Evolutionary conservation across 495 filamentous ascomycete species (phyloP), one percentile per base, ranked within the genome.

Genomic region (Cudoniella acicularis): DNA sequence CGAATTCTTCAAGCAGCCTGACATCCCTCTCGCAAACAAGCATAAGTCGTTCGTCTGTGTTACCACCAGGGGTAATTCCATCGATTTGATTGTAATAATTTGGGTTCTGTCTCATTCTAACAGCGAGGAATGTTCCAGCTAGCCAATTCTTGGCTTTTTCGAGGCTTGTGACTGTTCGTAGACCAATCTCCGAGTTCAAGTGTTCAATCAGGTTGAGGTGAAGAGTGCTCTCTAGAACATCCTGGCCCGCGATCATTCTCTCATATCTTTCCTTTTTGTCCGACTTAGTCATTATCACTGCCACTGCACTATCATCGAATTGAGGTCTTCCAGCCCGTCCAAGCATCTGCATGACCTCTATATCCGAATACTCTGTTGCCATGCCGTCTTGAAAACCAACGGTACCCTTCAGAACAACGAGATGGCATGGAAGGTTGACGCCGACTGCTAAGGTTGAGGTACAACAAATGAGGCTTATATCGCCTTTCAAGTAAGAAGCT

Each of bases 261-360:
- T 97, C 85, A 67, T 97, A 98, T 30, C 85, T 81, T 20, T 74
- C 53, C 3, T 84, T 84, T 25, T 90, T 89, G 18, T 86, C 76
- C 10, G 73, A 75, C 22, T 84, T 81, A 0, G 94, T 96, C 72
- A 98, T 82, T 52, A 98, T 96, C 22, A 96, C 86, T 10, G 90
- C 94, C 21, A 86, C 82, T 18, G 90, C 93, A 62, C 76, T 91
- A 49, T 88, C 79, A 60, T 96, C 94, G 62, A 96, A 98, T 70
- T 98, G 94, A 1, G 94, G 94, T 2, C 94, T 79, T 0, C 94
- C 94, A 36, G 94, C 93, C 50, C 94, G 86, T 21, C 94, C 94
- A 25, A 98, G 80, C 94, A 98, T 98, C 68, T 98, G 94, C 90
- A 96, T 97, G 59, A 98, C 82, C 63, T 98, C 94, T 17, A 98